phyloP scores from a whole-genome alignment of 2,329 filamentous ascomycete genomes.

The Zymoseptoria passerinii region DNA sequence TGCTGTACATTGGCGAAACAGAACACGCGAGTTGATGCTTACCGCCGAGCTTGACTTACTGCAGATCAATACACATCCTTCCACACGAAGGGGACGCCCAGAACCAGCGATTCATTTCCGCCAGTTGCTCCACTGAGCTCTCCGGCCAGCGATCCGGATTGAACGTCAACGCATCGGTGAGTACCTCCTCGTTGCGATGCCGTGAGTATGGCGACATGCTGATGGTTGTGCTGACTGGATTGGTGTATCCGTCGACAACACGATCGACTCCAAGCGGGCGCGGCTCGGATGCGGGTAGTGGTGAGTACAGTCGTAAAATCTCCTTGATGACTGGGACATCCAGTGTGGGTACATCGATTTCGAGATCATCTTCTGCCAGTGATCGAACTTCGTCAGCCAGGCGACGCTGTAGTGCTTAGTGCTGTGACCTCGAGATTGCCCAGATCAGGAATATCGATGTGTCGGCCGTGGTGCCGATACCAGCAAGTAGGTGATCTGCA shows the following conservation, averaged over 20 bases:
- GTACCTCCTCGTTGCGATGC: slow-evolving; percentile 36
- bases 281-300: slow-evolving; percentile 46
- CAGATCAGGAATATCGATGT: slow-evolving; percentile 46
- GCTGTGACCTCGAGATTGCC: slow-evolving; percentile 40
- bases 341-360: slow-evolving; percentile 35
- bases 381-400: slow-evolving; percentile 37
- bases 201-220: slow-evolving; percentile 36
- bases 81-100: slow-evolving; percentile 42
- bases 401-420: slow-evolving; percentile 37
- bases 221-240: slow-evolving; percentile 32
- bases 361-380: slow-evolving; percentile 11
- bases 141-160: slow-evolving; percentile 32
- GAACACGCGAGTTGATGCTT: too few relatives aligned
- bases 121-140: slow-evolving; percentile 18
- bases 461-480: slow-evolving; percentile 48
- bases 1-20: too few relatives aligned
- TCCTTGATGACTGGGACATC: slow-evolving; percentile 58
- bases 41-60: too few relatives aligned
- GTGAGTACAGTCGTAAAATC: slow-evolving; percentile 54
- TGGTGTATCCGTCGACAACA: slow-evolving; percentile 27
- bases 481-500: slow-evolving; percentile 47
- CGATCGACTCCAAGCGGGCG: slow-evolving; percentile 33
- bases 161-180: slow-evolving; percentile 31
- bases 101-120: slow-evolving; percentile 34
- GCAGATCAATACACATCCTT: slow-evolving; percentile 40